Conservation (phyloP, 208 protist species). For the Endotrypanum monterogeii region DNA sequence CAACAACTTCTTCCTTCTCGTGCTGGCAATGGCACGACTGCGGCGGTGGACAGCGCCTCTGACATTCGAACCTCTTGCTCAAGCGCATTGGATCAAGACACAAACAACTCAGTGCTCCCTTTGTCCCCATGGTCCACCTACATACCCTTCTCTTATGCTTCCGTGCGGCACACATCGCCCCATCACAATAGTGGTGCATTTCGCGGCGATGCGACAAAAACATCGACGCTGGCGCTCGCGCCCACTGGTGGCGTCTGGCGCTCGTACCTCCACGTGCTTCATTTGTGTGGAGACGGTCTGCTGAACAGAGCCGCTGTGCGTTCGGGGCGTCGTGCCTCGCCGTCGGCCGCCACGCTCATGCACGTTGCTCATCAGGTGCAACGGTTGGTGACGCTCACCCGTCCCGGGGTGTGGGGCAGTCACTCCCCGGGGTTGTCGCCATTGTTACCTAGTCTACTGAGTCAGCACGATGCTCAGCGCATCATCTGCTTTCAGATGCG, state of each 20-base stretch:
- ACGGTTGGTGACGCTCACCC: not conserved
- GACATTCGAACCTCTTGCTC: not conserved
- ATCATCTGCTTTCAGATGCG: conserved; percentile 27
- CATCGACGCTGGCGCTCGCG: not conserved
- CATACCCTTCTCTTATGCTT: not conserved
- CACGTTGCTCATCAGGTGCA: conserved; percentile 8
- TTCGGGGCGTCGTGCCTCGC: conserved; percentile 13
- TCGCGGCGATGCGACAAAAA: too few species aligned
- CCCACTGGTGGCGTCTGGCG: conserved; percentile 10
- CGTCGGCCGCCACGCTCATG: conserved; percentile 6
- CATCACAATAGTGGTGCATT: not conserved
- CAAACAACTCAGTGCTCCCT: not conserved
- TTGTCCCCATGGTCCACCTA: not conserved
- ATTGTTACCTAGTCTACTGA: not conserved
- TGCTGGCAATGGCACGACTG: not conserved
- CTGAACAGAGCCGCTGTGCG: conserved; percentile 13
- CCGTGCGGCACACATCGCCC: not conserved
- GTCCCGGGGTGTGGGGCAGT: not conserved
- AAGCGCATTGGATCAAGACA: not conserved
- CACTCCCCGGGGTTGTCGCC: not conserved
- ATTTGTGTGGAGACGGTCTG: conserved; percentile 16
- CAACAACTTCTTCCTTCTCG: conserved; percentile 3
- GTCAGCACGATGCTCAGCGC: not conserved
- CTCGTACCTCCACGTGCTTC: conserved; percentile 25
- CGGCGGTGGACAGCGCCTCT: not conserved